Evolutionary conservation across 352 stramenopile genomes (phyloP).

Genomic region (Thraustotheca clavata): DNA sequence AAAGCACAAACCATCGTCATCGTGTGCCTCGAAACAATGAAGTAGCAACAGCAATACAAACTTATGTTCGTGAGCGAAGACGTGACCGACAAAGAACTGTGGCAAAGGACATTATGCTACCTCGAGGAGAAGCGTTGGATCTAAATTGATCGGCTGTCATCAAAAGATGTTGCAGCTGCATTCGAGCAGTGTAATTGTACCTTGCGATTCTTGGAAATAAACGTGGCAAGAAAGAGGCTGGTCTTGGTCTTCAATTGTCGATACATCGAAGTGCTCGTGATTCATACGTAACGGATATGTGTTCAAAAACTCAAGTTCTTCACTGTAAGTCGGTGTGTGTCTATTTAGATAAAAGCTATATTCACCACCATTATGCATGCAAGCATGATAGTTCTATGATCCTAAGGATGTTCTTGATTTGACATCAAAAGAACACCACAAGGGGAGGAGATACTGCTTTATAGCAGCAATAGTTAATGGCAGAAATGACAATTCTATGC

Average conservation of each 20-base stretch:
- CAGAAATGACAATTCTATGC: neutral
- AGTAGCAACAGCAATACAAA: neutral
- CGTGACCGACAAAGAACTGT: neutral
- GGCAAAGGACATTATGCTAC: constrained; percentile 6
- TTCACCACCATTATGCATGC: constrained; percentile 4
- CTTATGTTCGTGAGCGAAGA: constrained; percentile 3
- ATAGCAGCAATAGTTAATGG: neutral
- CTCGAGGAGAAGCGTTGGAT: neutral
- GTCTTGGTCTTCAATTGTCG: constrained; percentile 1
- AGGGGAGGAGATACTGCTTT: constrained; percentile 11
- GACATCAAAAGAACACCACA: neutral
- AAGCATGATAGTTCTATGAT: constrained; percentile 10
- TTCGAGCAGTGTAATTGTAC: neutral
- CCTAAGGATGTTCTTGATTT: constrained; percentile 5
- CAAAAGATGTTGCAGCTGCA: neutral
- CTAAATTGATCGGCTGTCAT: neutral
- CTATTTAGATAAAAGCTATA: constrained; percentile 11
- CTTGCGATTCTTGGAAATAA: neutral
- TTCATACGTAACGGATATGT: neutral
- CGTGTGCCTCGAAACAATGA: neutral
- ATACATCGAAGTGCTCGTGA: neutral
- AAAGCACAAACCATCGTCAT: neutral
- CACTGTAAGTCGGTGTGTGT: neutral
- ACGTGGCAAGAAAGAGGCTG: neutral
- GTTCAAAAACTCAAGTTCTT: neutral